phyloP scores from a whole-genome alignment of 129 eudicot species.

The Mikania micrantha region DNA sequence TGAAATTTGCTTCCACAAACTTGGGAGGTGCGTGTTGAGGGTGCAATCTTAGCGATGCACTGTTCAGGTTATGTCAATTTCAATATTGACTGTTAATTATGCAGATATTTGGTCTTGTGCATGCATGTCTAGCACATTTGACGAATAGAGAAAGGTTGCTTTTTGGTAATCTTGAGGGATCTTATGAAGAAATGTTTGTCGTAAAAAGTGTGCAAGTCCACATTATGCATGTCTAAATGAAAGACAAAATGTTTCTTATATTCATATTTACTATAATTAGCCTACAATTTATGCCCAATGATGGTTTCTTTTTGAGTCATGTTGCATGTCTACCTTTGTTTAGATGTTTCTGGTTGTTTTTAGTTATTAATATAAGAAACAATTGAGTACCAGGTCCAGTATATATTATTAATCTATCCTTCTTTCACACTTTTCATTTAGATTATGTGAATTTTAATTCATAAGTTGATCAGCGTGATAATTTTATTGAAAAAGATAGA shows the following conservation, averaged over 20 bases:
- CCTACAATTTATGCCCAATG: neutral
- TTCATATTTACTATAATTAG: neutral
- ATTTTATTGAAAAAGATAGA: too few relatives aligned
- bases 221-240: neutral
- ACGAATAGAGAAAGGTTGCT: neutral
- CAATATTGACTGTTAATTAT: slow-evolving; percentile 22
- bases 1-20: slow-evolving; percentile 87
- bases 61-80: slow-evolving; percentile 62
- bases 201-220: slow-evolving; percentile 3
- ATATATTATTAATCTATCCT: too few relatives aligned
- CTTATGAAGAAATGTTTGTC: neutral
- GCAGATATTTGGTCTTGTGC: slow-evolving; percentile 16
- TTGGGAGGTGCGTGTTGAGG: slow-evolving; percentile 97
- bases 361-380: neutral
- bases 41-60: slow-evolving; percentile 49
- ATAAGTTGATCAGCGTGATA: neutral
- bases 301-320: neutral
- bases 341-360: neutral
- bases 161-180: neutral
- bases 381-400: too few relatives aligned
- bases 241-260: neutral
- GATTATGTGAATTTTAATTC: neutral
- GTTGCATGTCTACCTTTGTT: neutral
- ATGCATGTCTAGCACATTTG: slow-evolving; percentile 18
- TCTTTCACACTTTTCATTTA: too few relatives aligned